Base-by-base conservation (phyloP, 1,284 basidiomycete species). In the Austroboletus novae-zelandiae region DNA sequence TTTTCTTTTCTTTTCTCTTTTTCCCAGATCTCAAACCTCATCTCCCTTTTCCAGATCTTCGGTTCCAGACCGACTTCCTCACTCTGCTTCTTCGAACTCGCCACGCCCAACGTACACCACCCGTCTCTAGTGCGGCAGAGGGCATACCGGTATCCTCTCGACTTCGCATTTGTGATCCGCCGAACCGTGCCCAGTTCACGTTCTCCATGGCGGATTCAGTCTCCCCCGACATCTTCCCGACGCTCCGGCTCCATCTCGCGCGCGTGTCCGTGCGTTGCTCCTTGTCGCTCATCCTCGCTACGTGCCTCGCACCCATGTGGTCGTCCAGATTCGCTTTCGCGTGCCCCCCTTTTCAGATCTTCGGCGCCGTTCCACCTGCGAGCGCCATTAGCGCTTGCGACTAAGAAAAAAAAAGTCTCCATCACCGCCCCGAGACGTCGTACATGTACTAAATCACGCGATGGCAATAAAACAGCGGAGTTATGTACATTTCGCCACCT, bases 251-350 rank as follows among this genome's bases (percentile, higher is more conserved):
- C 55, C 46, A 41, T 39, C 37, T 36, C 7, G 14, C 36, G 9
- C 17, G 17, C 8, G 17, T 5, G 20, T 23, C 20, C 48, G 30
- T 46, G 48, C 45, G 48, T 23, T 25, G 30, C 31, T 36, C 48
- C 36, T 47, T 27, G 50, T 48, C 48, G 35, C 41, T 49, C 47
- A 41, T 47, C 51, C 53, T 56, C 46, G 54, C 45, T 54, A 37
- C 54, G 52, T 61, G 55, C 51, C 54, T 52, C 55, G 18, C 48
- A 5, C 36, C 62, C 61, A 65, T 67, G 65, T 67, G 62, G 45
- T 25, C 48, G 3, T 43, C 45, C 51, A 64, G 66, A 66, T 68
- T 64, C 62, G 51, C 64, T 67, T 60, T 59, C 35, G 39, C 11
- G 30, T 5, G 34, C 2, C 35, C 47, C 42, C 44, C 46, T 49